A percentile compares a stretch with the other conserved stretches of the same genome.
Evolutionary conservation across 306 rosid species (phyloP).

Genomic region (Castanea crenata): DNA sequence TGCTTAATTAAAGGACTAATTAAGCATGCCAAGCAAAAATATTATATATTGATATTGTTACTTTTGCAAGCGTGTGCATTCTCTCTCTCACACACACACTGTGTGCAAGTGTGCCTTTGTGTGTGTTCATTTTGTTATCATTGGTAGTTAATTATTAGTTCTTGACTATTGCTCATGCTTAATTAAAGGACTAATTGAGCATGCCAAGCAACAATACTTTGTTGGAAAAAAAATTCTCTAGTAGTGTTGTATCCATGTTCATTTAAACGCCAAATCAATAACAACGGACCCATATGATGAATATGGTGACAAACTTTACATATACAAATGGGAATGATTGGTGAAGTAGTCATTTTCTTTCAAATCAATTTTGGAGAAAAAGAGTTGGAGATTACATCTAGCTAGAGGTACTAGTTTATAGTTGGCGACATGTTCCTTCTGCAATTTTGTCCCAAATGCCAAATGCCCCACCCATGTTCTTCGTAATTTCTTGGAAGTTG

Average conservation of each 20-base stretch:
- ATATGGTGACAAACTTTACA: neutral
- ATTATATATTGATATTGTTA: too few species aligned
- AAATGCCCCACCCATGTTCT: constrained; percentile 24
- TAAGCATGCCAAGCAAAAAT: neutral
- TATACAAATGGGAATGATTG: neutral
- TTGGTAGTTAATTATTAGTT: neutral
- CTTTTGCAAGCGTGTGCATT: too few species aligned
- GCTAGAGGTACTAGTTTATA: constrained; percentile 9
- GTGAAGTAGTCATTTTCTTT: constrained; percentile 14
- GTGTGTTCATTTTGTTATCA: too few species aligned
- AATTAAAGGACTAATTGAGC: neutral
- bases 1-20: neutral
- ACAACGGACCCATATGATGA: neutral
- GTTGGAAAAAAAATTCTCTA: neutral
- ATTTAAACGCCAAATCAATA: neutral
- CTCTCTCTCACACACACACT: too few species aligned
- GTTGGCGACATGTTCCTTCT: constrained; percentile 26
- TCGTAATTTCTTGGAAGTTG: constrained; percentile 36
- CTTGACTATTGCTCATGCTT: neutral
- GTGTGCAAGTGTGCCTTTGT: too few species aligned
- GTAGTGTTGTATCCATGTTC: too few species aligned
- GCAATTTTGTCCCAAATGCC: constrained; percentile 23
- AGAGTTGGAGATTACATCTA: constrained; percentile 14
- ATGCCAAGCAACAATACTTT: neutral
- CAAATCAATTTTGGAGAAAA: constrained; percentile 6